These are phyloP conservation scores for Calonectria naviculata DNA, from an alignment of 2,329 filamentous ascomycete species.

Conservation along the genomic window DNA sequence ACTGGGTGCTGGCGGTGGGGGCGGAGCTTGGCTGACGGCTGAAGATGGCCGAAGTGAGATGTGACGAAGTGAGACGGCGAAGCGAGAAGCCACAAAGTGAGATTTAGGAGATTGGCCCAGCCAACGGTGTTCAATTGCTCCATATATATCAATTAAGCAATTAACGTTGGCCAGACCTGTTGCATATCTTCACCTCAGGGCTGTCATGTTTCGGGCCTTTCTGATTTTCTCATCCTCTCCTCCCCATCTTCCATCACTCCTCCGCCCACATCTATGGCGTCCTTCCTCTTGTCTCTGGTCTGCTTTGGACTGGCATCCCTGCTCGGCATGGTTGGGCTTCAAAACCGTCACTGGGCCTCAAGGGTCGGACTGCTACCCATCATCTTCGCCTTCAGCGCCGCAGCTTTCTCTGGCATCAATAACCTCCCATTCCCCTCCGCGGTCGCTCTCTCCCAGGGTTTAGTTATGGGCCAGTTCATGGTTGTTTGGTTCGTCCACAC, in stretches of 20 bases:
- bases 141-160: neutral
- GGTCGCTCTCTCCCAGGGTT: neutral
- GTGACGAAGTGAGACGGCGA: neutral
- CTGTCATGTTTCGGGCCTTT: neutral
- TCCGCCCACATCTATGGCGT: neutral
- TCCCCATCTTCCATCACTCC: neutral
- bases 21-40: neutral
- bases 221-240: neutral
- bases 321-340: constrained; percentile 9
- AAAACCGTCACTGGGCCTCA: neutral
- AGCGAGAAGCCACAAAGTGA: neutral
- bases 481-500: constrained; percentile 10
- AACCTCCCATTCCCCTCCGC: neutral
- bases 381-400: constrained; percentile 2
- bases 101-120: neutral
- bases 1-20: neutral
- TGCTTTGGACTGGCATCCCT: neutral
- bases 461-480: constrained; percentile 9
- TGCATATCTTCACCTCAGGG: neutral
- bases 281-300: constrained; percentile 1
- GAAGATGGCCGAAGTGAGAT: neutral
- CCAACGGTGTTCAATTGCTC: neutral
- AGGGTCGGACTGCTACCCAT: constrained; percentile 5
- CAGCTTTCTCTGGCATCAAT: constrained; percentile 6
- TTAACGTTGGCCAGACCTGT: neutral